Percentiles rank a stretch among this genome's conserved stretches.
Conservation (phyloP, 371 early-diverging fungal genomes). For the Rhizopus microsporus region DNA sequence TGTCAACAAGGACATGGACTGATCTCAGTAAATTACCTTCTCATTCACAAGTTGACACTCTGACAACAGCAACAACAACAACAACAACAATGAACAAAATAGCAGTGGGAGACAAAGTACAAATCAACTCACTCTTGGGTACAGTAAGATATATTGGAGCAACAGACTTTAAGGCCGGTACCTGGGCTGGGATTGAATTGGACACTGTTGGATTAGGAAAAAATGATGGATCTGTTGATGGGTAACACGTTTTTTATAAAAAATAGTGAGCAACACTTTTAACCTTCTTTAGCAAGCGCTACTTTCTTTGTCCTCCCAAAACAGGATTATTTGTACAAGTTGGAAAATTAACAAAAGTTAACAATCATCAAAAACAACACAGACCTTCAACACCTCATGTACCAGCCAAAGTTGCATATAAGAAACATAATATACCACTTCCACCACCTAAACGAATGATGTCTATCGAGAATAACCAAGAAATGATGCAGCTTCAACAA, state of each 20-base stretch:
- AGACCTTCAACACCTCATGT: constrained; percentile 21
- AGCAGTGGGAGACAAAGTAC: constrained; percentile 20
- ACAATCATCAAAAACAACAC: constrained; percentile 4
- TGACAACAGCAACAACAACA: constrained; percentile 1
- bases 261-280: neutral
- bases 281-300: constrained; percentile 21
- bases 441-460: constrained; percentile 7
- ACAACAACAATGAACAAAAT: neutral
- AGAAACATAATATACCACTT: neutral
- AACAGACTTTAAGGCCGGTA: constrained; percentile 67
- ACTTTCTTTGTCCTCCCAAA: constrained; percentile 29
- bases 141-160: constrained; percentile 68
- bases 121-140: constrained; percentile 36
- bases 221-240: constrained; percentile 71
- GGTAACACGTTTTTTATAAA: constrained; percentile 35
- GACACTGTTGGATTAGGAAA: constrained; percentile 70
- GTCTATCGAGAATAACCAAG: constrained; percentile 9
- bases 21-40: constrained; percentile 8
- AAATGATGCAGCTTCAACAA: constrained; percentile 3
- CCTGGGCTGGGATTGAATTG: constrained; percentile 80
- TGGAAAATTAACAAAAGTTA: constrained; percentile 14
- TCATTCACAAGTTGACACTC: constrained; percentile 8
- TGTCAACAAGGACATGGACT: constrained; percentile 20
- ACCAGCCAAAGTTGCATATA: neutral
- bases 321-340: constrained; percentile 27